phyloP scores from a whole-genome alignment of 305 asterid species.

The Petunia hybrid region DNA sequence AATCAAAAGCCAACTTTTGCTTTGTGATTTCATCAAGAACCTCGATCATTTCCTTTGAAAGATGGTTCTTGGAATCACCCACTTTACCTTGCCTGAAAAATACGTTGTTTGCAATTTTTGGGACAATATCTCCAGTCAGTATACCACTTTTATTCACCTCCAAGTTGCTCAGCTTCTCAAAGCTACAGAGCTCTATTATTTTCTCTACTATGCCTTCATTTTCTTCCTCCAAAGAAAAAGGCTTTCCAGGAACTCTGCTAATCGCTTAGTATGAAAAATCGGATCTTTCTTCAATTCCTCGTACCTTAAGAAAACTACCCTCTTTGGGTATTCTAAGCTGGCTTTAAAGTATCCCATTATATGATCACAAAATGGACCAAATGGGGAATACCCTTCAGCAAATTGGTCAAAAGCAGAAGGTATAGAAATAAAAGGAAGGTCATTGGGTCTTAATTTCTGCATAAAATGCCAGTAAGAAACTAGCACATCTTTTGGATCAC shows the following conservation, averaged over 20 bases:
- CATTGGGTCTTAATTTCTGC: neutral
- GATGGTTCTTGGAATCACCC: slow-evolving; percentile 42
- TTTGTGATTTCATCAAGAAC: slow-evolving; percentile 27
- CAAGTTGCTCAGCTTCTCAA: slow-evolving; percentile 32
- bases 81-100: slow-evolving; percentile 39
- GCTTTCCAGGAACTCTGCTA: slow-evolving; percentile 36
- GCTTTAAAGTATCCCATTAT: slow-evolving; percentile 36
- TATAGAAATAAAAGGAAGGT: neutral
- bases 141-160: slow-evolving; percentile 37
- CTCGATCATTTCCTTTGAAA: slow-evolving; percentile 30
- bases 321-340: slow-evolving; percentile 24
- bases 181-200: slow-evolving; percentile 31
- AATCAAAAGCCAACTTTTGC: slow-evolving; percentile 24
- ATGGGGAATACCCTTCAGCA: slow-evolving; percentile 10
- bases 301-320: slow-evolving; percentile 28
- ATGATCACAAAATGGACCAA: slow-evolving; percentile 45
- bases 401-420: slow-evolving; percentile 31
- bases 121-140: neutral
- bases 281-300: slow-evolving; percentile 35
- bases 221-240: slow-evolving; percentile 40
- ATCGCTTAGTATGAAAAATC: neutral
- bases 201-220: slow-evolving; percentile 27
- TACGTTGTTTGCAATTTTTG: neutral
- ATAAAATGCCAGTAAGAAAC: slow-evolving; percentile 35
- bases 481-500: slow-evolving; percentile 38